A percentile compares a stretch with the other conserved stretches of the same genome.
phyloP scores from a whole-genome alignment of 2,329 filamentous ascomycete species.

The Fusarium bulbicola region DNA sequence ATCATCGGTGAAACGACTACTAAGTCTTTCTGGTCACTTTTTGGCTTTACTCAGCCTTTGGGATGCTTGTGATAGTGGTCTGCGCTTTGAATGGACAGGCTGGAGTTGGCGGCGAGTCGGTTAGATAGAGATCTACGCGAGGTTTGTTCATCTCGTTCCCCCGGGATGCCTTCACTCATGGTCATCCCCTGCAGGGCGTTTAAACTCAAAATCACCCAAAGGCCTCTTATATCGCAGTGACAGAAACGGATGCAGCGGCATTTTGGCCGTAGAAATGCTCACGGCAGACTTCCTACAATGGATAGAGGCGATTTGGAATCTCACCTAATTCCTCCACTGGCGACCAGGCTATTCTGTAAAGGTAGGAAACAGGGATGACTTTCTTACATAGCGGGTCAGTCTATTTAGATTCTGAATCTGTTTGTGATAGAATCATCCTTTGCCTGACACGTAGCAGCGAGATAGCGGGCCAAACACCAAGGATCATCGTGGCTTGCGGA shows the following conservation, averaged over 20 bases:
- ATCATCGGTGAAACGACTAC: not conserved
- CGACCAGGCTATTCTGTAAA: not conserved
- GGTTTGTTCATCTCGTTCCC: not conserved
- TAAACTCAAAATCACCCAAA: too few species aligned
- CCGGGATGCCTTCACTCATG: not conserved
- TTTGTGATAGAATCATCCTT: not conserved
- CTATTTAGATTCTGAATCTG: not conserved
- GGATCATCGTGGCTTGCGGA: not conserved
- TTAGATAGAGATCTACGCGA: not conserved
- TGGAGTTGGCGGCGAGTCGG: not conserved
- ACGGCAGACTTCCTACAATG: not conserved
- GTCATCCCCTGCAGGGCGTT: too few species aligned
- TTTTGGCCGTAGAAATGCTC: not conserved
- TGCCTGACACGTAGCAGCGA: not conserved
- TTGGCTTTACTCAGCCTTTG: not conserved
- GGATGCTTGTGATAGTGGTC: not conserved
- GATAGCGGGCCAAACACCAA: not conserved
- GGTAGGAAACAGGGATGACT: accelerated
- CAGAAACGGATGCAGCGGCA: not conserved
- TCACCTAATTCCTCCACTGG: not conserved
- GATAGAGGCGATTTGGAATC: not conserved
- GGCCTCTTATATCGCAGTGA: too few species aligned
- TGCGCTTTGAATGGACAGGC: not conserved
- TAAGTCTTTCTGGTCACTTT: not conserved
- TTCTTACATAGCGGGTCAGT: not conserved